Evolutionary conservation across 768 basidiomycete genomes (phyloP).

Genomic region (Boletus rex-veris): DNA sequence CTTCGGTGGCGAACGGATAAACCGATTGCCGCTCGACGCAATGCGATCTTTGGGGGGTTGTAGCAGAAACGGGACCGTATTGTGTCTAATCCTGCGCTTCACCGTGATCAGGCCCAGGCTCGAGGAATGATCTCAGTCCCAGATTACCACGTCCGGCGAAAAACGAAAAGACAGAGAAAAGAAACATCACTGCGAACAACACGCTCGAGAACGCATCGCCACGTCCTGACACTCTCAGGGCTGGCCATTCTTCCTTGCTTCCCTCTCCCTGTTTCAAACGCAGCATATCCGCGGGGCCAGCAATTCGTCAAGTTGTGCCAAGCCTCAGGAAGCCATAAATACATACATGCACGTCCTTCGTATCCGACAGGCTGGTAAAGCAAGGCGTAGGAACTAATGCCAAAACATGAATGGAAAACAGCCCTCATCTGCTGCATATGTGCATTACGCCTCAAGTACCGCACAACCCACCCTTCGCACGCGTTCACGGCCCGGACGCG

Average conservation of each 20-base stretch:
- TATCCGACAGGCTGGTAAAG: neutral
- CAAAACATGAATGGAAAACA: neutral
- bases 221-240: too few relatives aligned
- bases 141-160: too few relatives aligned
- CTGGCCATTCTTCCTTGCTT: too few relatives aligned
- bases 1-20: slow-evolving; percentile 7
- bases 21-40: neutral
- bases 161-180: too few relatives aligned
- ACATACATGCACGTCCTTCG: neutral
- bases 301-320: neutral
- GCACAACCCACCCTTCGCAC: neutral
- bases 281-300: neutral
- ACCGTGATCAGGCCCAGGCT: neutral
- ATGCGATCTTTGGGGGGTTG: neutral
- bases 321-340: neutral
- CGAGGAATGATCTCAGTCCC: neutral
- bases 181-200: neutral
- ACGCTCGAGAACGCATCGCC: too few relatives aligned
- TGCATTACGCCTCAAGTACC: too few relatives aligned
- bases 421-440: neutral
- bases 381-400: too few relatives aligned
- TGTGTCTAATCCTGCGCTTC: neutral
- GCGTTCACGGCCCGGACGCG: too few relatives aligned
- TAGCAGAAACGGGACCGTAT: neutral
- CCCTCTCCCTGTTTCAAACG: too few relatives aligned